Conservation (phyloP, 2,329 filamentous ascomycete genomes). For the Lachnellula subtilissima region DNA sequence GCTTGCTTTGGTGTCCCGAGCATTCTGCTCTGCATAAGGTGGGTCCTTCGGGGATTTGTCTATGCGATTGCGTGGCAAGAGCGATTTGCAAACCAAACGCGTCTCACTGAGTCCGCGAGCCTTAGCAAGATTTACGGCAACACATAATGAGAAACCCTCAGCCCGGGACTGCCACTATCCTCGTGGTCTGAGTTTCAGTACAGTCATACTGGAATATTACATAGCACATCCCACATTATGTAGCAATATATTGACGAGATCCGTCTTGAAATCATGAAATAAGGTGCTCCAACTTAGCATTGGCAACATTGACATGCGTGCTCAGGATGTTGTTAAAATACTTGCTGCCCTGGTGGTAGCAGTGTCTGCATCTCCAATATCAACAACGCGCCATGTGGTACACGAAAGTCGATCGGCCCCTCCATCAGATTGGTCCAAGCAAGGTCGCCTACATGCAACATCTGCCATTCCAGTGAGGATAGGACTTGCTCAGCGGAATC, state of each 20-base stretch:
- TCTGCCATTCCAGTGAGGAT: slow-evolving; percentile 31
- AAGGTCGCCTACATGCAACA: slow-evolving; percentile 18
- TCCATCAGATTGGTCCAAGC: slow-evolving; percentile 19
- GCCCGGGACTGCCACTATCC: slow-evolving; percentile 7
- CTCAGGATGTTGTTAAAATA: slow-evolving; percentile 19
- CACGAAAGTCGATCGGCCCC: slow-evolving; percentile 23
- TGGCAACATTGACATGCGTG: slow-evolving; percentile 19
- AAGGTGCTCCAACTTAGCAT: slow-evolving; percentile 23
- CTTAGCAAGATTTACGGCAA: slow-evolving; percentile 5
- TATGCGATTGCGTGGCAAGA: slow-evolving; percentile 10
- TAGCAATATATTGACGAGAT: background rate
- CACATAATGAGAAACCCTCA: slow-evolving; percentile 1
- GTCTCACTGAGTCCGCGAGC: slow-evolving; percentile 8
- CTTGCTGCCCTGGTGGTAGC: slow-evolving; percentile 28
- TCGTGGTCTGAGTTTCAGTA: slow-evolving; percentile 14
- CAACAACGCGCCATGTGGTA: slow-evolving; percentile 22
- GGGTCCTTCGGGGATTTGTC: slow-evolving; percentile 3
- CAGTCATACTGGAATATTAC: background rate
- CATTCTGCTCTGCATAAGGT: slow-evolving; percentile 7
- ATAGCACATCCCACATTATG: background rate
- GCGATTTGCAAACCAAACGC: slow-evolving; percentile 13
- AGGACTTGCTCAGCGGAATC: slow-evolving; percentile 41
- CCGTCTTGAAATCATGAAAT: slow-evolving; percentile 3
- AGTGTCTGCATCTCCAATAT: slow-evolving; percentile 20
- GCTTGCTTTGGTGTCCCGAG: slow-evolving; percentile 13